Evolutionary conservation across 306 rosid species (phyloP), one percentile per base, ranked within the genome.

Genomic region (Rubus idaeus): DNA sequence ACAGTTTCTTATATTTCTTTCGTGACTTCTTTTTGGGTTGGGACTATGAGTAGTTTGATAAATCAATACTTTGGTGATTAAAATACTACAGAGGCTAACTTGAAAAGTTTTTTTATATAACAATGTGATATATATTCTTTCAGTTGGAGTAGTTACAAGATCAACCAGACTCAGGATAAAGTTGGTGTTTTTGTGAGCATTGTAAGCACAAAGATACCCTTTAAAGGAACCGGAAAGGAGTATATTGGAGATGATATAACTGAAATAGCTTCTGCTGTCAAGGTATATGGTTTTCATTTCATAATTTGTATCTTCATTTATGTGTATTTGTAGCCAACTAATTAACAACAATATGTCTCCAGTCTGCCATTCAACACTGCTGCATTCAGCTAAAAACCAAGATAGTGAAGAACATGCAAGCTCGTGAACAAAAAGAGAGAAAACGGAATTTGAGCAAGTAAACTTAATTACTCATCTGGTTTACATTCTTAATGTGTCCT

Each of bases 381-480:
- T 94, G 98, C 78, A 62, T 92, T 81, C 98, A 94, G 87, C 85
- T 94, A 77, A 94, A 92, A 84, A 81, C 93, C 83, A 94, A 94
- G 89, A 92, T 92, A 85, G 82, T 92, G 84, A 94, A 92, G 90
- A 94, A 83, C 86, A 85, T 94, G 68, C 98, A 90, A 79, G 98
- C 98, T 68, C 96, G 98, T 8, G 98, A 92, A 87, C 98, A 94
- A 83, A 94, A 89, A 83, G 98, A 94, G 81, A 94, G 98, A 82
- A 94, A 94, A 81, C 90, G 98, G 66, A 94, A 89, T 87, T 75
- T 94, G 77, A 94, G 88, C 93, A 89, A 70, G 98, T 90, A 84
- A 75, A 70, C 53, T 67, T 51, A 11, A 23, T 52, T 64, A 70
- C 77, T 55, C 63, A 14, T 44, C 74, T 78, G 53, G 57, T 75